Conservation (phyloP, 305 asterid genomes). For the Plantago lanceolata region DNA sequence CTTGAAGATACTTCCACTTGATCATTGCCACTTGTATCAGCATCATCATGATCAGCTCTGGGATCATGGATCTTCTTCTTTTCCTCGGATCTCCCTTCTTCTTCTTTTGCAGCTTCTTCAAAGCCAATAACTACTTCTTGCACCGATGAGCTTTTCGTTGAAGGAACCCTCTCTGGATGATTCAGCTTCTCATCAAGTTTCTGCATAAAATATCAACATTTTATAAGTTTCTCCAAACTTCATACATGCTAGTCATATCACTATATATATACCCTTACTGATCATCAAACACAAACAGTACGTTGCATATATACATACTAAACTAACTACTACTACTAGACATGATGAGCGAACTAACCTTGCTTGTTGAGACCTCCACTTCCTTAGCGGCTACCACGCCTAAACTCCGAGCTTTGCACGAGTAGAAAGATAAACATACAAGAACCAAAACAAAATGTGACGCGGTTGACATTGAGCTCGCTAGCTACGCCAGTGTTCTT, state of each 20-base stretch:
- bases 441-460: slow-evolving; percentile 26
- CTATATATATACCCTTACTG: neutral
- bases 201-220: slow-evolving; percentile 19
- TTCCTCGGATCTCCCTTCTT: too few relatives aligned
- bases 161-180: slow-evolving; percentile 21
- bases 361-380: slow-evolving; percentile 1
- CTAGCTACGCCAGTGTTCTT: neutral
- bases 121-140: too few relatives aligned
- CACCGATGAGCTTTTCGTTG: too few relatives aligned
- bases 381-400: slow-evolving; percentile 14
- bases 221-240: neutral
- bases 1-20: too few relatives aligned
- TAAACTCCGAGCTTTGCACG: slow-evolving; percentile 33
- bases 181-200: slow-evolving; percentile 12
- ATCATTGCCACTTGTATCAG: too few relatives aligned
- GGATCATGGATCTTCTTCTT: too few relatives aligned
- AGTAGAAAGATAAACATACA: slow-evolving; percentile 26
- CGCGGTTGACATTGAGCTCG: slow-evolving; percentile 28
- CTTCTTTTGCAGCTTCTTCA: too few relatives aligned
- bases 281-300: neutral
- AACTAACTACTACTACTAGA: too few relatives aligned
- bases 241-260: neutral
- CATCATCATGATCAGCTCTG: too few relatives aligned
- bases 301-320: neutral
- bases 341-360: slow-evolving; percentile 30